phyloP scores from a whole-genome alignment of 2,329 filamentous ascomycete species.

The Alternaria solani region DNA sequence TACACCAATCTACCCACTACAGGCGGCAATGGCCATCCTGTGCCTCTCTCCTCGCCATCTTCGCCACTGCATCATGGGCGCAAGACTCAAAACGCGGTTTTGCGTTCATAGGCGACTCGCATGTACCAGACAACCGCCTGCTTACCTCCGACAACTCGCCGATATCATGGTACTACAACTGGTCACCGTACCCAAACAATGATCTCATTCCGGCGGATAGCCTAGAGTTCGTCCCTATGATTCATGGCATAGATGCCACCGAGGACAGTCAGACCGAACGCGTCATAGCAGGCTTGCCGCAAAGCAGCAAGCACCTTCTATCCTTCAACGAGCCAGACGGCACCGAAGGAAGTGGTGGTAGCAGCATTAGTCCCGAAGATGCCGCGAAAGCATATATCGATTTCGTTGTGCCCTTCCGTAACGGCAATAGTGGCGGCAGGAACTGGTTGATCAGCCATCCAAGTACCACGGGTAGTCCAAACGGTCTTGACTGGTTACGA shows the following conservation, averaged over 20 bases:
- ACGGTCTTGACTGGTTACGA: slow-evolving; percentile 72
- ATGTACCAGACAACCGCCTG: slow-evolving; percentile 67
- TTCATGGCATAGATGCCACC: slow-evolving; percentile 68
- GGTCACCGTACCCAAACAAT: slow-evolving; percentile 64
- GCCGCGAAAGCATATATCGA: slow-evolving; percentile 76
- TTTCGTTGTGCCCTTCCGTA: slow-evolving; percentile 73
- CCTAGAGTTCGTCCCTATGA: slow-evolving; percentile 82
- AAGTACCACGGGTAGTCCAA: slow-evolving; percentile 69
- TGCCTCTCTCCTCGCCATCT: slow-evolving; percentile 13
- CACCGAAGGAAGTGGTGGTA: slow-evolving; percentile 65
- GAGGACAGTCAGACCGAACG: slow-evolving; percentile 62
- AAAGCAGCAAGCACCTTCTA: slow-evolving; percentile 70
- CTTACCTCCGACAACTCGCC: slow-evolving; percentile 69
- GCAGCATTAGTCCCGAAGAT: slow-evolving; percentile 65
- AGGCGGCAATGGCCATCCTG: slow-evolving; percentile 4
- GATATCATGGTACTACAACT: slow-evolving; percentile 89
- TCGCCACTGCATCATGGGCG: slow-evolving; percentile 21
- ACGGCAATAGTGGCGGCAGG: slow-evolving; percentile 58
- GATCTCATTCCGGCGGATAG: slow-evolving; percentile 56
- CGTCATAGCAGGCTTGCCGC: slow-evolving; percentile 65
- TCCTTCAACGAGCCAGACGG: slow-evolving; percentile 84
- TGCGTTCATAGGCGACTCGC: slow-evolving; percentile 68
- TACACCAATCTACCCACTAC: slow-evolving; percentile 6
- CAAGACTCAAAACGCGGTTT: slow-evolving; percentile 73
- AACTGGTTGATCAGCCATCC: slow-evolving; percentile 72